These are phyloP conservation scores for Penstemon barbatus DNA, from an alignment of 257 asterid species.

Conservation along the genomic window DNA sequence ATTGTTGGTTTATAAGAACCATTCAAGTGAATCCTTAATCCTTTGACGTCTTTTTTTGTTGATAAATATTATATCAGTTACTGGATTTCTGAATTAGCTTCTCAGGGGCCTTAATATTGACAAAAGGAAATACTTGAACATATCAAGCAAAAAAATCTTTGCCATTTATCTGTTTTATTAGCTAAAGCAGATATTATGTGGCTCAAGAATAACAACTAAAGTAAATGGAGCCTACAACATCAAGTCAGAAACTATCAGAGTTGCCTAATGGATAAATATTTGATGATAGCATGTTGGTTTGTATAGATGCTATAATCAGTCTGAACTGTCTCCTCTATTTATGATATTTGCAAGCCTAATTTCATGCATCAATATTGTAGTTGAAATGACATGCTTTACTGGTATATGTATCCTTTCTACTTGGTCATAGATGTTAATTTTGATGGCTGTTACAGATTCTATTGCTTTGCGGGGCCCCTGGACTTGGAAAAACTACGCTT, in stretches of 20 bases:
- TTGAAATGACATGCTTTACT: conserved; percentile 14
- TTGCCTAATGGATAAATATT: too few species aligned
- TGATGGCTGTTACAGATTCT: conserved; percentile 60
- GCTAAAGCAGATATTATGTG: too few species aligned
- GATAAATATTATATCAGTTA: background rate
- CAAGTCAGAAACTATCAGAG: too few species aligned
- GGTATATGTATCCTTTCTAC: background rate
- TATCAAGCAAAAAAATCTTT: background rate
- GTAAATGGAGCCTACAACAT: too few species aligned
- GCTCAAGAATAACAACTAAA: too few species aligned
- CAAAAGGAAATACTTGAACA: background rate
- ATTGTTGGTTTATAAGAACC: background rate
- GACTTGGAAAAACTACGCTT: conserved; percentile 98
- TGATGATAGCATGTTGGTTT: too few species aligned
- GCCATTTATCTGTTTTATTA: conserved; percentile 3
- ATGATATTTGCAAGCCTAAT: too few species aligned
- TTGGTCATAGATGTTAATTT: conserved; percentile 23
- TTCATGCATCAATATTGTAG: too few species aligned
- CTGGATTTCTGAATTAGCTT: conserved; percentile 5
- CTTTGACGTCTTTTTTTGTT: background rate
- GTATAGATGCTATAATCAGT: too few species aligned
- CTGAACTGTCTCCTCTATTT: too few species aligned
- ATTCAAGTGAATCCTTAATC: background rate
- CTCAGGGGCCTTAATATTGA: background rate
- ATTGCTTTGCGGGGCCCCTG: conserved; percentile 97